Evolutionary conservation across 2,329 filamentous ascomycete genomes (phyloP), one percentile per base, ranked within the genome.

Genomic region (Trichoderma guizhouense): DNA sequence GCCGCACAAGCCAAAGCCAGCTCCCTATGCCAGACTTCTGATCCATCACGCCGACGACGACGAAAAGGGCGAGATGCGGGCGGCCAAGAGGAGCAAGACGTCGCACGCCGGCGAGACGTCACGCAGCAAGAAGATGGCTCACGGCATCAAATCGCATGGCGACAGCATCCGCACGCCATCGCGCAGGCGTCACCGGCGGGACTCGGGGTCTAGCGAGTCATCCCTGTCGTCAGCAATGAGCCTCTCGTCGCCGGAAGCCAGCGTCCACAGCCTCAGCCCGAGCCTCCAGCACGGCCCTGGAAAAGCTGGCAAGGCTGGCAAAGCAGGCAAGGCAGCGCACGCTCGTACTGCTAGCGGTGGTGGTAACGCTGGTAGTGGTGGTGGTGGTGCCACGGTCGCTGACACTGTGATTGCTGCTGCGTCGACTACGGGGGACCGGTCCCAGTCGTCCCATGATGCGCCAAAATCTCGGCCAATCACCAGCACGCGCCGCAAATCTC

Each of bases 11-110:
- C 83, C 87, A 26, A 83, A 83, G 78, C 77, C 81, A 71, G 86
- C 86, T 51, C 86, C 86, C 2, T 88, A 88, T 79, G 79, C 77
- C 36, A 78, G 83, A 47, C 81, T 89, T n/a, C 76, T 81, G 70
- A 53, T 61, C 28, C 75, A 75, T 85, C 74, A 83, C 72, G 73
- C 84, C 72, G 72, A 73, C 4, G 77, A 77, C 62, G 76, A 77
- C 62, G 76, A 66, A 62, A 73, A 51, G 60, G 47, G 58, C 34
- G 78, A 77, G 63, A 72, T 32, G 72, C 80, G 79, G 68, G 81
- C 78, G 53, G 74, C 78, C 58, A 84, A 84, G 76, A 82, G 78
- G 75, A 76, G 77, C 74, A 84, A 82, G 74, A 78, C 77, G 24
- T 76, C 76, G 72, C 78, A 80, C 61, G 28, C 74, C 58, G 47